Percentiles rank a stretch among this genome's conserved stretches.
Conservation (phyloP, 164 flowering plant species). For the Malania oleifera region DNA sequence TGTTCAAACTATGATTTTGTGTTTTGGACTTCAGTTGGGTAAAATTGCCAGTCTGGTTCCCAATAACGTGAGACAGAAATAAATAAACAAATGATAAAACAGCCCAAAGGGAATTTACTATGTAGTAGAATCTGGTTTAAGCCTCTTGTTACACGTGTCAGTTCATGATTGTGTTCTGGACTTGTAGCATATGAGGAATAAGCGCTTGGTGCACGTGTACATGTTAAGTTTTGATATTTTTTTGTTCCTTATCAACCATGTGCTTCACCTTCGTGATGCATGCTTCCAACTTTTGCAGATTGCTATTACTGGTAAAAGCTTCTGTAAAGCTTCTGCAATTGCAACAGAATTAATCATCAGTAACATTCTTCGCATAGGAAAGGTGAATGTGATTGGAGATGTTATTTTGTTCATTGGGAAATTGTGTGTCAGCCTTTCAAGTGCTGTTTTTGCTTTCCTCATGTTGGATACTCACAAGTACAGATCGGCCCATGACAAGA, state of each 20-base stretch:
- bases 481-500: slow-evolving; percentile 78
- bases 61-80: no score
- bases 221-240: neutral
- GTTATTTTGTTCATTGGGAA: slow-evolving; percentile 91
- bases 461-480: slow-evolving; percentile 88
- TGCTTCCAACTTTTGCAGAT: slow-evolving; percentile 43
- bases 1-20: no score
- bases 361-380: slow-evolving; percentile 84
- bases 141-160: no score
- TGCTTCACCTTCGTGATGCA: neutral
- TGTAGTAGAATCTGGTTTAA: no score
- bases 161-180: no score
- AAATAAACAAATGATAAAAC: no score
- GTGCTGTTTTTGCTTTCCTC: slow-evolving; percentile 85
- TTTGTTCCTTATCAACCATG: neutral
- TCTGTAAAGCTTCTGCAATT: slow-evolving; percentile 75
- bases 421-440: slow-evolving; percentile 80
- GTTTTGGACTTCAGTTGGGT: no score
- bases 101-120: no score
- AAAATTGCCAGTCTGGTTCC: no score
- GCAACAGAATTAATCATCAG: slow-evolving; percentile 86
- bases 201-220: neutral
- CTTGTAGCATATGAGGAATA: no score
- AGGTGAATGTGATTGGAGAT: slow-evolving; percentile 93
- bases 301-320: slow-evolving; percentile 94